phyloP scores from a whole-genome alignment of 225 moss, liverwort and hornwort genomes.

The Polytrichum formosum region DNA sequence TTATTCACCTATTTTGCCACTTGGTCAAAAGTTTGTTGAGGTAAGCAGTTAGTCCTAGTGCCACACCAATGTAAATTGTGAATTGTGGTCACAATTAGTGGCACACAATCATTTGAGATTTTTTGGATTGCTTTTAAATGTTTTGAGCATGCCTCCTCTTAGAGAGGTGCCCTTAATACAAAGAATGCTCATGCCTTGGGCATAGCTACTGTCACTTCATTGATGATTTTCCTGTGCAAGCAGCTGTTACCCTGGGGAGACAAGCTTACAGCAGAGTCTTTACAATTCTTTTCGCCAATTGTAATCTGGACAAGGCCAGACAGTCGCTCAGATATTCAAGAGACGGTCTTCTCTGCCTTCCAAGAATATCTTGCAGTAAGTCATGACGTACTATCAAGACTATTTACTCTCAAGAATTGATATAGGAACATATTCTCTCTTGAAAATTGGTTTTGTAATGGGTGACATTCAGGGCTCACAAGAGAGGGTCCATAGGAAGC shows the following conservation, averaged over 20 bases:
- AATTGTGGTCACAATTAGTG: too few relatives aligned
- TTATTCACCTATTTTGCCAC: constrained; percentile 48
- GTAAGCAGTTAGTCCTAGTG: constrained; percentile 32
- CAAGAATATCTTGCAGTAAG: constrained; percentile 71
- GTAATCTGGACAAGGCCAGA: constrained; percentile 84
- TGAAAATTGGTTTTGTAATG: too few relatives aligned
- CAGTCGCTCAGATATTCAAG: constrained; percentile 46
- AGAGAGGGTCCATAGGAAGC: too few relatives aligned
- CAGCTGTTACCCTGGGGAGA: constrained; percentile 97
- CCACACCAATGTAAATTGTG: not conserved
- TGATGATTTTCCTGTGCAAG: not conserved
- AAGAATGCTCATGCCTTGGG: too few relatives aligned
- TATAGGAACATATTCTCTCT: too few relatives aligned
- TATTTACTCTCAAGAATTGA: too few relatives aligned
- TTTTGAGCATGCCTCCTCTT: too few relatives aligned
- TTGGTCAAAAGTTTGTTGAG: constrained; percentile 74
- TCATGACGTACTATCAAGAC: not conserved
- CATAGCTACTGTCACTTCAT: too few relatives aligned
- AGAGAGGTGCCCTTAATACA: too few relatives aligned
- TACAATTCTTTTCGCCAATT: constrained; percentile 95
- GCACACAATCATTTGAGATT: too few relatives aligned
- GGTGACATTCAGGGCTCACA: too few relatives aligned
- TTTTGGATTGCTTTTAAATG: too few relatives aligned
- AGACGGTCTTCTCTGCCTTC: constrained; percentile 69
- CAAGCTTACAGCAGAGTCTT: constrained; percentile 86